Percentiles rank a stretch among this genome's conserved stretches.
Evolutionary conservation across 371 early-diverging fungal genomes (phyloP).

Genomic region (Amoeboaphelidium protococcarum): DNA sequence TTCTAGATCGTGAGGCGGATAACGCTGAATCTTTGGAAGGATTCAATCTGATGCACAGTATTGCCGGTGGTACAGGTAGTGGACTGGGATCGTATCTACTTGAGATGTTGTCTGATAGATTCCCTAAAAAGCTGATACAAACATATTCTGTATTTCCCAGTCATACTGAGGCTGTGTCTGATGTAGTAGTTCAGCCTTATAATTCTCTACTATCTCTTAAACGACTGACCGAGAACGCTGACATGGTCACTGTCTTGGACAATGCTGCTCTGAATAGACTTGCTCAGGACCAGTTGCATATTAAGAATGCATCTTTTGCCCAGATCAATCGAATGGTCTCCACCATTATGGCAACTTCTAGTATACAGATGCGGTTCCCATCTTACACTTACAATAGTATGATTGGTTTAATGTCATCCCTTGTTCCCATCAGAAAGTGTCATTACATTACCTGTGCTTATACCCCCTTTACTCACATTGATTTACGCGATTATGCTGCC

Average conservation of each 20-base stretch:
- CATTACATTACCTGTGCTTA: slow-evolving; percentile 93
- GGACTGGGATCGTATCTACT: slow-evolving; percentile 74
- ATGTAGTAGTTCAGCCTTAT: slow-evolving; percentile 99
- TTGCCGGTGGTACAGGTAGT: slow-evolving; percentile 93
- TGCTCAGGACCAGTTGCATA: slow-evolving; percentile 74
- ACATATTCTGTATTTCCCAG: slow-evolving; percentile 99
- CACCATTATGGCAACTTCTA: slow-evolving; percentile 92
- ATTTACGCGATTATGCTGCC: too few species aligned
- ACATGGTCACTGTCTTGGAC: slow-evolving; percentile 83
- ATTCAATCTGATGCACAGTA: slow-evolving; percentile 70
- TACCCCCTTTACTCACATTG: slow-evolving; percentile 89
- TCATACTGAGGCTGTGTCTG: slow-evolving; percentile 64
- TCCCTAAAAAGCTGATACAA: slow-evolving; percentile 90
- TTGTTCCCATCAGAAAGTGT: slow-evolving; percentile 86
- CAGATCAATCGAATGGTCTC: slow-evolving; percentile 96
- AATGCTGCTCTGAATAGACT: slow-evolving; percentile 84
- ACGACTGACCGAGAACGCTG: slow-evolving; percentile 68
- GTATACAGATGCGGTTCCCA: slow-evolving; percentile 94
- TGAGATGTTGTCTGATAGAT: slow-evolving; percentile 71
- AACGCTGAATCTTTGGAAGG: slow-evolving; percentile 73
- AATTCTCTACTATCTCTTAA: slow-evolving; percentile 90
- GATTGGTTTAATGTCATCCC: slow-evolving; percentile 69
- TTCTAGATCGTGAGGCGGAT: slow-evolving; percentile 84
- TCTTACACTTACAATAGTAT: slow-evolving; percentile 97
- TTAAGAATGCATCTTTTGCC: slow-evolving; percentile 72